Percentiles rank a stretch among this genome's conserved stretches.
Evolutionary conservation across 73 alveolate genomes (phyloP).

Genomic region (Paramecium sonneborni): DNA sequence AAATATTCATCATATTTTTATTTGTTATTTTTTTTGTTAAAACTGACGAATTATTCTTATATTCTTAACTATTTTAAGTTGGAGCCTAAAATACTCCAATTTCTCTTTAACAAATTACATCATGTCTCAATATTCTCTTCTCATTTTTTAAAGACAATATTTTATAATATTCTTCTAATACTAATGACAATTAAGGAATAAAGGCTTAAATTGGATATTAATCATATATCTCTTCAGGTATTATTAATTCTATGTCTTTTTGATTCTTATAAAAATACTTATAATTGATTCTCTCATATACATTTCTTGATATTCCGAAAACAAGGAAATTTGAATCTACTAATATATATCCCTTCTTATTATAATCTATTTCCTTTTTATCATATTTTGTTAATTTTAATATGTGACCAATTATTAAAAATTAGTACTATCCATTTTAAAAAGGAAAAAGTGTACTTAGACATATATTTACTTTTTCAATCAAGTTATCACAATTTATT

Average conservation of each 20-base stretch:
- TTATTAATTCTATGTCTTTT: neutral
- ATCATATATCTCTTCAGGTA: neutral
- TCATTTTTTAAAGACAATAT: neutral
- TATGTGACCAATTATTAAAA: neutral
- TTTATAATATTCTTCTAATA: neutral
- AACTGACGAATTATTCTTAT: neutral
- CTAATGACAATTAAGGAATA: neutral
- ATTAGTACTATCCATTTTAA: neutral
- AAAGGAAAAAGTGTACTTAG: neutral
- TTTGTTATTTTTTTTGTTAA: neutral
- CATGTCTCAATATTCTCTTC: neutral
- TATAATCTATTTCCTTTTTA: neutral
- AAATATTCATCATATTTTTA: neutral
- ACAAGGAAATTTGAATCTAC: neutral
- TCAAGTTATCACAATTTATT: neutral
- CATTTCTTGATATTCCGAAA: neutral
- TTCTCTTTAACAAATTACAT: neutral
- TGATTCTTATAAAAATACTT: neutral
- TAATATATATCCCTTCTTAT: neutral
- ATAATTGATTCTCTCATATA: conserved; percentile 4
- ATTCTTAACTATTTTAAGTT: neutral
- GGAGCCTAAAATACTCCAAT: neutral
- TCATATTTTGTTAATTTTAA: neutral
- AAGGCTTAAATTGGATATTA: neutral
- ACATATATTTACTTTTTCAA: neutral